phyloP scores from a whole-genome alignment of 768 basidiomycete genomes.

The Phanerodontia chrysosporium region DNA sequence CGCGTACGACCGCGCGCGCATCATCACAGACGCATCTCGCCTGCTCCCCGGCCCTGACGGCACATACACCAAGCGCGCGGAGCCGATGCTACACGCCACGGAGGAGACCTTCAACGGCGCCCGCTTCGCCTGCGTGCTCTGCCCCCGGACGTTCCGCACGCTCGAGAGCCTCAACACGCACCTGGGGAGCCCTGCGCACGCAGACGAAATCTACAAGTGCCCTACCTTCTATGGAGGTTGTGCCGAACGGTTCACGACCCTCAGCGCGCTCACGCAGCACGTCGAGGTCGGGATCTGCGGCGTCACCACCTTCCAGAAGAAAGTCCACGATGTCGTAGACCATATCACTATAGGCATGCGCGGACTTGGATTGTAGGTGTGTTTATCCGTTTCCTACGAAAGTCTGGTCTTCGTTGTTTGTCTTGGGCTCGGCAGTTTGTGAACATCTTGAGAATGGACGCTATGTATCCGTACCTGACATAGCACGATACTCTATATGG shows the following conservation, averaged over 20 bases:
- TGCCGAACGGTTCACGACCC: constrained; percentile 36
- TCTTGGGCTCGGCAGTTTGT: too few relatives aligned
- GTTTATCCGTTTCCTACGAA: too few relatives aligned
- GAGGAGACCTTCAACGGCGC: constrained; percentile 33
- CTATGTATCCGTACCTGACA: too few relatives aligned
- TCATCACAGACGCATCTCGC: constrained; percentile 56
- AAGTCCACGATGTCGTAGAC: constrained; percentile 35
- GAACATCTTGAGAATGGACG: too few relatives aligned
- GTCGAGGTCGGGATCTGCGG: constrained; percentile 63
- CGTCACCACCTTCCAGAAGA: constrained; percentile 42
- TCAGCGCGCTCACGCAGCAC: constrained; percentile 61
- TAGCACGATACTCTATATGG: too few relatives aligned
- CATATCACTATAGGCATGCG: neutral
- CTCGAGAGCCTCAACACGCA: constrained; percentile 55
- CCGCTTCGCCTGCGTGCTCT: constrained; percentile 54
- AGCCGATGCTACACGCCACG: constrained; percentile 29
- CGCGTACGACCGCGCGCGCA: constrained; percentile 38
- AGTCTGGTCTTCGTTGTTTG: too few relatives aligned
- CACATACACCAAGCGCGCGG: constrained; percentile 2
- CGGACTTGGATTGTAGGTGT: neutral
- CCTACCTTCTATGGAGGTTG: constrained; percentile 40
- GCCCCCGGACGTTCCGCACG: constrained; percentile 38
- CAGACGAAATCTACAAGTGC: constrained; percentile 51
- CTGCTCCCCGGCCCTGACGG: constrained; percentile 37
- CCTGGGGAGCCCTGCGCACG: constrained; percentile 57